Base-by-base conservation (phyloP, 1,284 basidiomycete species). In the Rhodotorula sp. region DNA sequence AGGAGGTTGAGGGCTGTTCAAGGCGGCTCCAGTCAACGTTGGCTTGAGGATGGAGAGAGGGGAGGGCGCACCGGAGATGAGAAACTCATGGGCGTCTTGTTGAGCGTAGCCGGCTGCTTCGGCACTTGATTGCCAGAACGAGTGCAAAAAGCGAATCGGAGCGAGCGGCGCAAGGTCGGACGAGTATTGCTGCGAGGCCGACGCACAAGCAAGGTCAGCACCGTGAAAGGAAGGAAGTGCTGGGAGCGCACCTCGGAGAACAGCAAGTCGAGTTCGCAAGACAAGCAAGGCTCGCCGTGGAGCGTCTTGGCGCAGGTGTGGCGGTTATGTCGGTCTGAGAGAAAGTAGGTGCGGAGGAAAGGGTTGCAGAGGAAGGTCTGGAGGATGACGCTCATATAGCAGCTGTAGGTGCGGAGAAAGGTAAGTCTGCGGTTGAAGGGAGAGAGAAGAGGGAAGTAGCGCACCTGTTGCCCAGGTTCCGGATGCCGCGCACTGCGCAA, bases 321-420 rank as follows among this genome's bases (percentile, higher is more conserved):
- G 76, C 82, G 81, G 78, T 90, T 89, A 78, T 95, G 92, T 77
- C 87, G 89, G 79, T 97, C 94, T 60, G 89, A 86, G 24, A 98
- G 85, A 77, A 94, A 98, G 80, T 90, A 93, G 76, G 92, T 91
- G 54, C 92, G 87, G 15, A 98, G 83, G 8, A 97, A 83, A 0
- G 94, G 94, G 76, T 97, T 99, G 81, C 94, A 91, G 20, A 93
- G 83, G 77, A 99, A 89, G n/a, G 88, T 87, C 80, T 99, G 95
- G 10, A 99, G 85, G 57, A 98, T 88, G 61, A 91, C 92, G 72
- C 93, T 95, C 78, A 99, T 84, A 82, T 94, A 98, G 78, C 94
- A 99, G 0, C 94, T 98, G 65, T 20, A 19, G 11, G 20, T 9
- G 1, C 24, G n/a, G 11, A 44, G 34, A 4, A 32, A 11, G 39